Base-by-base conservation (phyloP, 2,329 filamentous ascomycete genomes). In the Purpureocillium lavendulum region DNA sequence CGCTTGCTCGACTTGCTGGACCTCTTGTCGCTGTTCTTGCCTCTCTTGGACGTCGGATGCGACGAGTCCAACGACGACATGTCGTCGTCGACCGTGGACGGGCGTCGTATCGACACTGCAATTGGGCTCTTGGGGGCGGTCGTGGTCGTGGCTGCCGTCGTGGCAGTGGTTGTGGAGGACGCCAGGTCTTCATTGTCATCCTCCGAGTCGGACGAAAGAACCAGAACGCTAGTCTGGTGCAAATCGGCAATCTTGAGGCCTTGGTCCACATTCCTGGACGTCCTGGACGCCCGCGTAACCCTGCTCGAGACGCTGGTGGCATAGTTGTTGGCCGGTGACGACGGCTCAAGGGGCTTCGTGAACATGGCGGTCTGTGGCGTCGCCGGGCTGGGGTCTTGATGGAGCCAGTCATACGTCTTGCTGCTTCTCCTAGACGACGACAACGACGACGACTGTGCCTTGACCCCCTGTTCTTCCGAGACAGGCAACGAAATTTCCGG, bases 201-300 rank as follows among this genome's bases (percentile, higher is more conserved):
- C 41, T 78, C 75, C 0, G 73, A 77, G 44, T 77, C 73, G 0
- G 74, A 77, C 2, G 73, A 77, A 1, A 79, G 62, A 1, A 73
- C 71, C 12, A 79, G 56, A 1, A 79, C 65, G 44, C 75, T 78
- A 42, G 65, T 74, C 38, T 73, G 65, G 32, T 73, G 64, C 6
- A 77, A 58, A 43, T 79, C 73, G 2, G 70, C 62, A 29, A 70
- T 68, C 7, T 66, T 54, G 13, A 75, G 56, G 47, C 71, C 75
- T 36, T 47, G 52, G 5, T 56, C 55, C 0, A 71, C 73, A 13
- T 62, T 65, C 42, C 61, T 70, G 0, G 73, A 75, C 0, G 68
- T 67, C 48, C 69, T 73, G 1, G 73, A 77, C 0, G 70, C 74
- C 32, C 70, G 64, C 2, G 72, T 77, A 39, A 75, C 67, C 30